A percentile compares a stretch with the other conserved stretches of the same genome.
Conservation (phyloP, 257 asterid species). For the Rubia yunnanensis region DNA sequence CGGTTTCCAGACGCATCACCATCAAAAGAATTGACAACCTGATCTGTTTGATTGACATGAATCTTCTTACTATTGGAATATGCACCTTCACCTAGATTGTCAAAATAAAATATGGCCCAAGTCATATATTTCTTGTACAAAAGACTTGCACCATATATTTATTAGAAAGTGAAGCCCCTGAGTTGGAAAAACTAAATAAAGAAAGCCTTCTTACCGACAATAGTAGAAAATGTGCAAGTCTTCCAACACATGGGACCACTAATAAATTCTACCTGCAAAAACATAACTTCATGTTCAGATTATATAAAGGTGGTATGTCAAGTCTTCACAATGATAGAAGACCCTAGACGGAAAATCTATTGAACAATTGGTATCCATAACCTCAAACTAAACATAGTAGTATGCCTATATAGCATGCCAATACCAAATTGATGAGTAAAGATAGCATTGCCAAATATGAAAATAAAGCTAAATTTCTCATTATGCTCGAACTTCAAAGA, state of each 20-base stretch:
- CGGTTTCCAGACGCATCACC: too few relatives aligned
- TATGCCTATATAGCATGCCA: not conserved
- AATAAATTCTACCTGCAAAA: slow-evolving; percentile 81
- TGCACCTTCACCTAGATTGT: slow-evolving; percentile 74
- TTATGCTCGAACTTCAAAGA: too few relatives aligned
- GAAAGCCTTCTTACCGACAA: slow-evolving; percentile 48
- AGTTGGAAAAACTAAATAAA: not conserved
- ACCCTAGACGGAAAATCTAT: not conserved
- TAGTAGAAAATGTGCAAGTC: slow-evolving; percentile 94
- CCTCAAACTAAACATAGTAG: not conserved
- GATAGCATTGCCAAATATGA: too few relatives aligned
- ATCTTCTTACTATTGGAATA: slow-evolving; percentile 81
- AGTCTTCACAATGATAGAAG: not conserved
- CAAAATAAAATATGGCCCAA: slow-evolving; percentile 2
- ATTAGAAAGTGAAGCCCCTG: not conserved
- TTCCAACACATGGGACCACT: slow-evolving; percentile 99
- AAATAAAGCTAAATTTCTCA: too few relatives aligned
- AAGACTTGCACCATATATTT: not conserved
- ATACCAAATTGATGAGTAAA: not conserved
- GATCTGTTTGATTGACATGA: slow-evolving; percentile 69
- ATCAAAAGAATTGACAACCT: slow-evolving; percentile 34
- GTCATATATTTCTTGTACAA: slow-evolving; percentile 4
- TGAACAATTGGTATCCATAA: not conserved
- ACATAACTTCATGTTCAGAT: slow-evolving; percentile 11
- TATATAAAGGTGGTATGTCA: not conserved